Percentiles rank a stretch among this genome's conserved stretches.
phyloP scores from a whole-genome alignment of 2,329 filamentous ascomycete species.

The Boeremia exigua region DNA sequence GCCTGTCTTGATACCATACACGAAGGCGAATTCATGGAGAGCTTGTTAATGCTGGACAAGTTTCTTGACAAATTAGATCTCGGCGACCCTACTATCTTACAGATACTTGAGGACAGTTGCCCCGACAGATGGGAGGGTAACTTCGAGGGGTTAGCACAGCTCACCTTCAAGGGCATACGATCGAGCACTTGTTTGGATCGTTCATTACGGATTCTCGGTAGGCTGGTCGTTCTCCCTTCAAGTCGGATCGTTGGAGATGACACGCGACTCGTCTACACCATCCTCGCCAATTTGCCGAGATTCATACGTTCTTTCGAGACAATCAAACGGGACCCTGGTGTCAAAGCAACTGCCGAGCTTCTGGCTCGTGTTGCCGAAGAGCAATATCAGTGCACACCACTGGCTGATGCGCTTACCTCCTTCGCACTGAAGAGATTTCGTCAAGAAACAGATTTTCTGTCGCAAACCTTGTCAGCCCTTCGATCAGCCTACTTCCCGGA shows the following conservation, averaged over 20 bases:
- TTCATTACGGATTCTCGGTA: constrained; percentile 78
- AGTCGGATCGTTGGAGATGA: constrained; percentile 83
- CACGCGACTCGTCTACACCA: constrained; percentile 79
- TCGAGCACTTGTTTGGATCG: constrained; percentile 82
- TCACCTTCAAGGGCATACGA: constrained; percentile 90
- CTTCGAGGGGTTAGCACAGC: constrained; percentile 83
- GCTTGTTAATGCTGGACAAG: constrained; percentile 87
- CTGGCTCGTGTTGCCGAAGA: constrained; percentile 78
- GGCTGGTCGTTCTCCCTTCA: constrained; percentile 77
- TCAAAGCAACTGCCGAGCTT: constrained; percentile 68
- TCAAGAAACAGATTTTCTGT: constrained; percentile 76
- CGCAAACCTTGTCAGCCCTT: constrained; percentile 74
- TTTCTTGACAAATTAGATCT: constrained; percentile 86
- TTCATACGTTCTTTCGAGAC: constrained; percentile 82
- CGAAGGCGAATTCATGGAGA: constrained; percentile 91
- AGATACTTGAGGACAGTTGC: constrained; percentile 75
- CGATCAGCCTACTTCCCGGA: constrained; percentile 79
- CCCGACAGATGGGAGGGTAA: constrained; percentile 86
- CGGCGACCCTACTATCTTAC: constrained; percentile 69
- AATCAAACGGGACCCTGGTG: constrained; percentile 55
- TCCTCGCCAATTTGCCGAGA: constrained; percentile 90
- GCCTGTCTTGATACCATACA: constrained; percentile 97
- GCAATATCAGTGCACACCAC: constrained; percentile 68
- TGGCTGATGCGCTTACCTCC: constrained; percentile 72
- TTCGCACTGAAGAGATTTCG: constrained; percentile 73